Conservation (phyloP, 306 rosid genomes). For the Fragaria vesca region DNA sequence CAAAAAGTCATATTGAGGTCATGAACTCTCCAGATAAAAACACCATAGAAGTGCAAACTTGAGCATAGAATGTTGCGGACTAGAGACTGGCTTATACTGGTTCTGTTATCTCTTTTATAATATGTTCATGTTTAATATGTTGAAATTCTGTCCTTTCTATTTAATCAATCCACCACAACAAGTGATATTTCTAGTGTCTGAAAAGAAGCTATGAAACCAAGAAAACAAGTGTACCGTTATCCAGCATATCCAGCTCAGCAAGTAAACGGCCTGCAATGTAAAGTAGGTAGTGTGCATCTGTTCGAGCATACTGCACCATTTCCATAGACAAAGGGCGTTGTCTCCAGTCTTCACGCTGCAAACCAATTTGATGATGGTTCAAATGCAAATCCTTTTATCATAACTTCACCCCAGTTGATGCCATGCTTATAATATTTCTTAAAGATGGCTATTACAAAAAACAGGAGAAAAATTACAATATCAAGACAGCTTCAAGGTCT, state of each 20-base stretch:
- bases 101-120: background rate
- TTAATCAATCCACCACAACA: constrained; percentile 21
- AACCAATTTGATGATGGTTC: constrained; percentile 23
- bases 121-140: constrained; percentile 6
- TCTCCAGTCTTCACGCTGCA: constrained; percentile 98
- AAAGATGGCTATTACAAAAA: background rate
- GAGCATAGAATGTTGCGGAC: background rate
- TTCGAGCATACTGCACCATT: constrained; percentile 84
- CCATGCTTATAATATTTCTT: background rate
- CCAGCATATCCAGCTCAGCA: constrained; percentile 62
- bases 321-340: constrained; percentile 82
- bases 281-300: constrained; percentile 90
- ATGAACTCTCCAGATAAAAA: background rate
- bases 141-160: background rate
- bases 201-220: constrained; percentile 22
- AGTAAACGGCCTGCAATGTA: constrained; percentile 73
- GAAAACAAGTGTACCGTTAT: constrained; percentile 50
- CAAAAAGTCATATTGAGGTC: background rate
- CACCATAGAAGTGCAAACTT: background rate
- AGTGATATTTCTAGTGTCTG: constrained; percentile 13
- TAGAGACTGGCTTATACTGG: background rate
- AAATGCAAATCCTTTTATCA: background rate
- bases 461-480: constrained; percentile 17
- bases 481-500: constrained; percentile 17
- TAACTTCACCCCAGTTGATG: background rate